Conservation (phyloP, 164 flowering plant species). For the Vitis rupestris region DNA sequence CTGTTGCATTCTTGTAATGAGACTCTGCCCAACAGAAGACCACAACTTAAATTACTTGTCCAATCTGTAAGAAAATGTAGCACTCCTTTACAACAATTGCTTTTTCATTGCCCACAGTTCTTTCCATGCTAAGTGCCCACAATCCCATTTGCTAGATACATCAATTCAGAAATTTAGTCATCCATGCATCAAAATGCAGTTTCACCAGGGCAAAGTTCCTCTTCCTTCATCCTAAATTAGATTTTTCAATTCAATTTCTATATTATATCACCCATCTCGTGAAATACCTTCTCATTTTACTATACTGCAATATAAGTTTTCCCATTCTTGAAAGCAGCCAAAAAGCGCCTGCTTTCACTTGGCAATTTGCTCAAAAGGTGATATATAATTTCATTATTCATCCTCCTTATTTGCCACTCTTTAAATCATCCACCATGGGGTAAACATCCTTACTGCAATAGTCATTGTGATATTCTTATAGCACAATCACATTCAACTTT, state of each 20-base stretch:
- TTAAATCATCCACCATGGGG: not conserved
- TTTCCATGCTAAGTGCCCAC: no score
- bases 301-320: no score
- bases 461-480: not conserved
- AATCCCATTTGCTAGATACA: no score
- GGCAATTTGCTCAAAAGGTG: no score
- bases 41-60: not conserved
- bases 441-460: not conserved
- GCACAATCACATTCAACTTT: conserved; percentile 15
- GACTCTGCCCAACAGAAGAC: not conserved
- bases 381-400: no score
- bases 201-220: not conserved
- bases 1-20: not conserved
- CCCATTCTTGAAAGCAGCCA: no score
- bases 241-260: no score
- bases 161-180: no score
- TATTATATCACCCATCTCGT: no score
- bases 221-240: not conserved
- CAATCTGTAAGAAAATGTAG: not conserved
- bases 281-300: no score
- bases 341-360: not conserved
- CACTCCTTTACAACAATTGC: not conserved
- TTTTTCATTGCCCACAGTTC: no score
- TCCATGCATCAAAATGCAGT: no score
- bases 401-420: not conserved